These are phyloP conservation scores for Ramicandelaber brevisporus DNA, from an alignment of 192 early-diverging fungal species.

Conservation along the genomic window DNA sequence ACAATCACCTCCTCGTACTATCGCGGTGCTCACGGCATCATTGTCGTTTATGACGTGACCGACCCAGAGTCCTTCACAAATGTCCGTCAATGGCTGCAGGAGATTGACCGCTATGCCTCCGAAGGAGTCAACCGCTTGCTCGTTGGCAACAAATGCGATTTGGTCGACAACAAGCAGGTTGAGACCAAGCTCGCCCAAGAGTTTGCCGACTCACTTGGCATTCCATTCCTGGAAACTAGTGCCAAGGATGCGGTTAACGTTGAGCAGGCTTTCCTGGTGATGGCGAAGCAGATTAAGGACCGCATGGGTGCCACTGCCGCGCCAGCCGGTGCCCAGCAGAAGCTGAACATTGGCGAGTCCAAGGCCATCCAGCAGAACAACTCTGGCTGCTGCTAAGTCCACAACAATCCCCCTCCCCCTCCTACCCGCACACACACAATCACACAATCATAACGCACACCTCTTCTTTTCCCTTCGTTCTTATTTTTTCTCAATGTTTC, in stretches of 20 bases:
- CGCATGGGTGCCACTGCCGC: slow-evolving; percentile 20
- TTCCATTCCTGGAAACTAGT: slow-evolving; percentile 91
- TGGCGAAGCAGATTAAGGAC: slow-evolving; percentile 99
- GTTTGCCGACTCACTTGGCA: slow-evolving; percentile 65
- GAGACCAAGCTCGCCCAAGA: slow-evolving; percentile 47
- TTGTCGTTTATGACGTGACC: slow-evolving; percentile 97
- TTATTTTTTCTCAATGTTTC: slow-evolving; percentile 1
- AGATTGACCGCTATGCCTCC: slow-evolving; percentile 91
- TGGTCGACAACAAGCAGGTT: slow-evolving; percentile 81
- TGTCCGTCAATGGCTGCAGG: slow-evolving; percentile 96
- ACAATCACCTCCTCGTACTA: slow-evolving; percentile 97
- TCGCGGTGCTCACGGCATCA: slow-evolving; percentile 92
- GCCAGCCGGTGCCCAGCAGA: slow-evolving; percentile 16
- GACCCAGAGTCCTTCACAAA: slow-evolving; percentile 86
- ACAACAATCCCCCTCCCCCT: background rate
- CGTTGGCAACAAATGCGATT: slow-evolving; percentile 97
- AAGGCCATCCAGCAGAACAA: slow-evolving; percentile 13
- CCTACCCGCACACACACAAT: background rate
- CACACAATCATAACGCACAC: background rate
- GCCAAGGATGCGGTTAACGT: slow-evolving; percentile 97
- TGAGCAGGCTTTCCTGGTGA: slow-evolving; percentile 97
- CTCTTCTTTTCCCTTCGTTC: background rate
- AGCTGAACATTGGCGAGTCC: slow-evolving; percentile 14
- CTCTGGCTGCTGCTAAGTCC: slow-evolving; percentile 13
- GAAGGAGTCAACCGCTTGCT: slow-evolving; percentile 96